phyloP scores from a whole-genome alignment of 768 basidiomycete genomes.

The Tulasnella sp. region DNA sequence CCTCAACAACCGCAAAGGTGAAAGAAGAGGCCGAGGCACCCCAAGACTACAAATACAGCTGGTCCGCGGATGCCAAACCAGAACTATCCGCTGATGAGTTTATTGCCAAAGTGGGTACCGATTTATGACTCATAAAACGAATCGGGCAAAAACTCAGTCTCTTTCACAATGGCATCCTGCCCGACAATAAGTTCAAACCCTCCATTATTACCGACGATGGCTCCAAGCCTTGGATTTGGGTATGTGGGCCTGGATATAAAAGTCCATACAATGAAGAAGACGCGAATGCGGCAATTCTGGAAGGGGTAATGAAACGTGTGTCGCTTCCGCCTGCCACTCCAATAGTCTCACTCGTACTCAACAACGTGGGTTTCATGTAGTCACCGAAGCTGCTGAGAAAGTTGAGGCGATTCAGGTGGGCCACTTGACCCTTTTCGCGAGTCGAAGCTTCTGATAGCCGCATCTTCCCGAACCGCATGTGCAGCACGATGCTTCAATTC shows the following conservation, averaged over 20 bases:
- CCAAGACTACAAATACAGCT: background rate
- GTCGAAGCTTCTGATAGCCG: slow-evolving; percentile 42
- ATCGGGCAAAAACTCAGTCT: background rate
- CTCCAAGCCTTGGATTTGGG: slow-evolving; percentile 54
- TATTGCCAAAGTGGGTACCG: background rate
- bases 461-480: too few species aligned
- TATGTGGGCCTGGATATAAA: background rate
- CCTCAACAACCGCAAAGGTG: background rate
- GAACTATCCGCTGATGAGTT: background rate
- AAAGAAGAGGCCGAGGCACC: background rate
- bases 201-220: slow-evolving; percentile 81
- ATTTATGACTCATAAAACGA: background rate
- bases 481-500: slow-evolving; percentile 60
- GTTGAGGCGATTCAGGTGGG: too few species aligned
- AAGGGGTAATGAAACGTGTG: too few species aligned
- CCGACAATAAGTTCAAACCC: slow-evolving; percentile 59
- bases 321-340: too few species aligned
- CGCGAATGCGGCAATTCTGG: too few species aligned
- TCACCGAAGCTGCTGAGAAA: too few species aligned
- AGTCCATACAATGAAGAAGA: too few species aligned
- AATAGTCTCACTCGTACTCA: too few species aligned
- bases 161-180: too few species aligned
- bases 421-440: slow-evolving; percentile 39
- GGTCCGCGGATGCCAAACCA: background rate
- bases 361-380: background rate